phyloP scores from a whole-genome alignment of 176 grass and related monocot genomes.

The bread wheat (Triticum aestivum) region DNA sequence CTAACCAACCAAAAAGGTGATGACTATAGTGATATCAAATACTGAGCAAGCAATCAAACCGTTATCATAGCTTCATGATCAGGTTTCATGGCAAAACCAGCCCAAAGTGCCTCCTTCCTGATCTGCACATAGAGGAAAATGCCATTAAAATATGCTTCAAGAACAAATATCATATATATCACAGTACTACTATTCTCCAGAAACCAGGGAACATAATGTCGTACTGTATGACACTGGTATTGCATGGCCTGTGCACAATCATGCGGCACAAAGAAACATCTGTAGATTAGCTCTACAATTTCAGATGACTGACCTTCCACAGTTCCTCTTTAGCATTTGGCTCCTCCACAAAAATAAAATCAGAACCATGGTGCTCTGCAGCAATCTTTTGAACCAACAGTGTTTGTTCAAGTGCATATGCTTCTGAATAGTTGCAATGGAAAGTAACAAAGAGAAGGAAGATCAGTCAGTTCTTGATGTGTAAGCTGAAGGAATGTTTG shows the following conservation, averaged over 20 bases:
- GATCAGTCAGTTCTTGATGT: not conserved
- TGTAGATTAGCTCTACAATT: not conserved
- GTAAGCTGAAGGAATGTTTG: conserved; percentile 6
- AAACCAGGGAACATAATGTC: not conserved
- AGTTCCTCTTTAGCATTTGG: conserved; percentile 71
- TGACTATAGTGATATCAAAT: not conserved
- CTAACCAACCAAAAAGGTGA: not conserved
- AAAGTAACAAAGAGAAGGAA: conserved; percentile 7
- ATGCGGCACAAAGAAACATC: conserved; percentile 5
- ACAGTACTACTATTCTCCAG: not conserved
- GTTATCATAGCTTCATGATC: conserved; percentile 87
- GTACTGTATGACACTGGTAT: not conserved
- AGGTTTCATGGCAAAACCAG: conserved; percentile 92
- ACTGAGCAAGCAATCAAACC: conserved; percentile 56
- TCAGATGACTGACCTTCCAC: conserved; percentile 71
- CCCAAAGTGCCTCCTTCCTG: conserved; percentile 97
- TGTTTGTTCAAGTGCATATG: conserved; percentile 92
- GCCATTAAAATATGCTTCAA: conserved; percentile 28
- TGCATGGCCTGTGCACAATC: not conserved
- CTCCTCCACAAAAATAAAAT: conserved; percentile 93
- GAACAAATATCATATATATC: not conserved
- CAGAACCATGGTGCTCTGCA: conserved; percentile 72
- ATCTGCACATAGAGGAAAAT: conserved; percentile 52
- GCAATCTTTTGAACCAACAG: conserved; percentile 95
- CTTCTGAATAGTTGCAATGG: conserved; percentile 55